These are phyloP conservation scores for Trichoderma guizhouense DNA, from an alignment of 2,329 filamentous ascomycete species.

Conservation along the genomic window DNA sequence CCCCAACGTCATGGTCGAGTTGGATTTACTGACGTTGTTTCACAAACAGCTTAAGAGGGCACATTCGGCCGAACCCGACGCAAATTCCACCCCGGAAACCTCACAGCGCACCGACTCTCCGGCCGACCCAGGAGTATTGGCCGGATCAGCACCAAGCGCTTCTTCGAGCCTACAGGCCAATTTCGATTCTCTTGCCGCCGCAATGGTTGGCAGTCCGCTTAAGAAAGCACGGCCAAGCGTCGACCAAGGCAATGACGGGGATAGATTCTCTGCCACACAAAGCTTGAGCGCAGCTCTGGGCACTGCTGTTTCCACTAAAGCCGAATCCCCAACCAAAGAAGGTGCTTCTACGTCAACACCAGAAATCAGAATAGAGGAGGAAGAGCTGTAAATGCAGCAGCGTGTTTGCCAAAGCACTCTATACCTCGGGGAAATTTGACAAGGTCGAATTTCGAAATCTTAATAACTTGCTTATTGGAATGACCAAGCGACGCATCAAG, in stretches of 20 bases:
- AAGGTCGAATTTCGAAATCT: neutral
- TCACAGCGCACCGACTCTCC: slow-evolving; percentile 39
- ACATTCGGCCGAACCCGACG: slow-evolving; percentile 69
- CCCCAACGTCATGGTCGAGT: neutral
- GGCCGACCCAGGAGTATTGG: slow-evolving; percentile 21
- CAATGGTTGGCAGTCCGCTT: slow-evolving; percentile 64
- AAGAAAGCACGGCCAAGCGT: slow-evolving; percentile 70
- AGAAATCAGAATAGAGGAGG: slow-evolving; percentile 33
- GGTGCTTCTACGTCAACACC: slow-evolving; percentile 24
- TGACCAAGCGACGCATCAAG: slow-evolving; percentile 7
- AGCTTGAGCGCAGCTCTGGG: slow-evolving; percentile 37
- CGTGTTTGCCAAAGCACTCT: neutral
- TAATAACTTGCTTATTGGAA: slow-evolving; percentile 13
- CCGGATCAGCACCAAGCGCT: slow-evolving; percentile 25
- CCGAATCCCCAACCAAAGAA: slow-evolving; percentile 24
- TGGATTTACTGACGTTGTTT: slow-evolving; percentile 15
- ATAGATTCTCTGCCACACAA: slow-evolving; percentile 30
- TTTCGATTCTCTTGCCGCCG: slow-evolving; percentile 33
- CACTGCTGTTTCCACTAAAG: slow-evolving; percentile 27
- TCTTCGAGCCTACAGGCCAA: slow-evolving; percentile 25
- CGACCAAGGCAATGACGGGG: slow-evolving; percentile 27
- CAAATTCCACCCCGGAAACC: slow-evolving; percentile 35
- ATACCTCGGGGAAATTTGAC: neutral
- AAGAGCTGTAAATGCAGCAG: slow-evolving; percentile 36
- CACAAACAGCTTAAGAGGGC: slow-evolving; percentile 68